Evolutionary conservation across 78 protist species (phyloP), one percentile per base, ranked within the genome.

Genomic region (Dictyostelium intermedium): DNA sequence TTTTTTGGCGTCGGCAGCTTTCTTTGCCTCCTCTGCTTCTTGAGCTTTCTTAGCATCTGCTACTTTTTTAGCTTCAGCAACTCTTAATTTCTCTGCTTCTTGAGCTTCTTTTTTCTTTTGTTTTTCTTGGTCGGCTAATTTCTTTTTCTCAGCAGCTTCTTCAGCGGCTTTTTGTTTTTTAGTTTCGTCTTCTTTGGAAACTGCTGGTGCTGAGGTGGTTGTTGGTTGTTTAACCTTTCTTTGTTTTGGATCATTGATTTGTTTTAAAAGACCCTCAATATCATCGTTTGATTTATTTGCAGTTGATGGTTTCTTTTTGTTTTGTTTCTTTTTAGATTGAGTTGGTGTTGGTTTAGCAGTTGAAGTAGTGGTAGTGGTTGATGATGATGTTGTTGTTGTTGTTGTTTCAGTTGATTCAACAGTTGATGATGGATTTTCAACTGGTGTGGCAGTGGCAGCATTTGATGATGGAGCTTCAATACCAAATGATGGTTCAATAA

Each of bases 401-500:
- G 84, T 6, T 0, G 66, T 41, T 1, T 81, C 1, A 10, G 35
- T 32, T 74, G 35, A 63, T 23, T 30, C 60, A 34, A 10, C 35
- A 6, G 13, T 20, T 7, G 82, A 4, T 13, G 84, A 1, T 16
- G 43, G 11, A n/a, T 25, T 50, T n/a, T 20, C 45, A 23, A n/a
- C 32, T 30, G 20, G 66, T 2, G 78, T 11, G 3, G 78, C 34
- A 18, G 80, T n/a, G 1, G 80, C 45, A 9, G 69, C n/a, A n/a
- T n/a, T 56, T 32, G 63, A 32, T 8, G 41, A 3, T 6, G 47
- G n/a, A 35, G 82, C 14, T 25, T 56, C 27, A 56, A 35, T 83
- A 86, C 79, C 92, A 60, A 87, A 87, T 14, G 45, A 43, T 89
- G 94, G 94, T 61, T 89, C 94, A 63, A 89, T 50, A 89, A 89